Evolutionary conservation across 371 early-diverging fungal genomes (phyloP), one percentile per base, ranked within the genome.

Genomic region (Mucor indicus): DNA sequence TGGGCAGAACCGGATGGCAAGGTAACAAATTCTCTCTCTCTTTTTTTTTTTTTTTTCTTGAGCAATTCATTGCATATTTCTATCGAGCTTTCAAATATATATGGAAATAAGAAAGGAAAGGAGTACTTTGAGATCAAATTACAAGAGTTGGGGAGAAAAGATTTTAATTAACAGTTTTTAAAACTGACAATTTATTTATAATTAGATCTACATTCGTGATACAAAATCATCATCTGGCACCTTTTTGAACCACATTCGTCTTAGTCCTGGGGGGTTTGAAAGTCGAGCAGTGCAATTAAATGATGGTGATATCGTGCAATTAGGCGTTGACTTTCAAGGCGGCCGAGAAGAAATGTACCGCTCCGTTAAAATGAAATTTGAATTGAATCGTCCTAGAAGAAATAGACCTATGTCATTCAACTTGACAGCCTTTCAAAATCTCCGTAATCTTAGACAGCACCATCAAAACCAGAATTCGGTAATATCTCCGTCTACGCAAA

Each of bases 311-410:
- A 79, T 93, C 41, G 69, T 98, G 24, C 95, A 95, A 64, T 80
- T 98, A 36, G 98, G 98, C 27, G 90, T 96, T 4, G 97, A 98
- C 63, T 98, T 92, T 74, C 95, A 94, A 64, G 96, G 95, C 33
- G 94, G 96, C 38, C 32, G 46, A 45, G 74, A 73, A 69, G 83
- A 86, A 57, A 79, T 83, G 16, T 83, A 77, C 58, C 69, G 80
- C 52, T 86, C 89, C 48, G 89, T 89, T 6, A 85, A 83, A 57
- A 89, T 89, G 67, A 54, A 83, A 36, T 69, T 89, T 36, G 87
- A 88, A 62, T 59, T 89, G 33, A 86, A 87, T 58, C 79, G 85
- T 25, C 74, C 76, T 16, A 41, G 38, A 23, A 47, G 52, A 47
- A 35, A 50, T 27, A 25, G 65, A 31, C 64, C 64, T 11, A 31